These are phyloP conservation scores for Phytophthora pini DNA, from an alignment of 352 stramenopile genomes.

Conservation along the genomic window DNA sequence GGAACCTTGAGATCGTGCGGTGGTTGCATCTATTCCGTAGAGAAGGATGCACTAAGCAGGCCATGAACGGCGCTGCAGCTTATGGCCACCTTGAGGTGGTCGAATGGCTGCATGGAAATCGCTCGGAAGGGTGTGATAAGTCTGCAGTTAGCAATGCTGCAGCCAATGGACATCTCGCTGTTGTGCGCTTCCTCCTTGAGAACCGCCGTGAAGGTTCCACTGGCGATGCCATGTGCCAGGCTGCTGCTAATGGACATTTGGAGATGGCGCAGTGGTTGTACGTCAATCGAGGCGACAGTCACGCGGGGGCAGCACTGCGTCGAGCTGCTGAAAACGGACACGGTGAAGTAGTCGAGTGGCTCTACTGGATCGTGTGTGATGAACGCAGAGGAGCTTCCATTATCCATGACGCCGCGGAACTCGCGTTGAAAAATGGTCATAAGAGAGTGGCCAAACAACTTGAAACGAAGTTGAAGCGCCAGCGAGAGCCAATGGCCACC, in stretches of 20 bases:
- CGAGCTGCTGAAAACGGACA: conserved; percentile 22
- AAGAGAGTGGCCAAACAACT: conserved; percentile 6
- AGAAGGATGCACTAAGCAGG: conserved; percentile 24
- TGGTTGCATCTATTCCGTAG: conserved; percentile 14
- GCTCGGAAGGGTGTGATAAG: conserved; percentile 16
- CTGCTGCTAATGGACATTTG: conserved; percentile 21
- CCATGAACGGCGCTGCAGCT: conserved; percentile 23
- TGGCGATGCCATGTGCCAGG: conserved; percentile 21
- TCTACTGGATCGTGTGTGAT: conserved; percentile 28
- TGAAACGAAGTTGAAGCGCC: conserved; percentile 16
- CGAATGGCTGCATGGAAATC: conserved; percentile 19
- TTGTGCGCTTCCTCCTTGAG: conserved; percentile 26
- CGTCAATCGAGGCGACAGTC: conserved; percentile 18
- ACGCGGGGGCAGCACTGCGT: conserved; percentile 16
- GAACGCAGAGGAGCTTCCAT: conserved; percentile 16
- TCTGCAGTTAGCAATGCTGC: conserved; percentile 6
- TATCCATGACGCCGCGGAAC: conserved; percentile 17
- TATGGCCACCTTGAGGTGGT: conserved; percentile 20
- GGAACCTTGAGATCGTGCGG: conserved; percentile 15
- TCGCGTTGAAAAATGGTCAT: conserved; percentile 20
- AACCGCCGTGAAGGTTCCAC: conserved; percentile 22
- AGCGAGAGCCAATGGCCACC: neutral
- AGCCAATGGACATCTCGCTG: conserved; percentile 17
- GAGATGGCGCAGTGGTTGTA: conserved; percentile 22
- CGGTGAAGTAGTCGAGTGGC: conserved; percentile 15